A percentile compares a stretch with the other conserved stretches of the same genome.
phyloP scores from a whole-genome alignment of 768 basidiomycete genomes.

The Guyanaporus albipodus region DNA sequence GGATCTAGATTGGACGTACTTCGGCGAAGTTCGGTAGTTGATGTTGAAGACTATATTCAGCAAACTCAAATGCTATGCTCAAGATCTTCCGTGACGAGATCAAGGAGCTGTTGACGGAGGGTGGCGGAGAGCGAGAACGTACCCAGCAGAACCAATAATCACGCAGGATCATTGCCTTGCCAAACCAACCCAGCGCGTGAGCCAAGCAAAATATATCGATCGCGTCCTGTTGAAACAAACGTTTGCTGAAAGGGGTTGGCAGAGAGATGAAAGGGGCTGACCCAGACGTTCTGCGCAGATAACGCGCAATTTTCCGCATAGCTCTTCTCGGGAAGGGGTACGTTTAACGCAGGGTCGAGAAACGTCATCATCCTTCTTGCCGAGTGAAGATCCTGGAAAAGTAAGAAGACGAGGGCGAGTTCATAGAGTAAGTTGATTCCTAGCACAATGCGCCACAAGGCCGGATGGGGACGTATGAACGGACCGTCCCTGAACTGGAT shows the following conservation, averaged over 20 bases:
- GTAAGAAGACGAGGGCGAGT: conserved; percentile 74
- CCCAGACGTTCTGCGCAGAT: conserved; percentile 63
- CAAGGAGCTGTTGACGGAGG: conserved; percentile 3
- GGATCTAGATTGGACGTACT: conserved; percentile 41
- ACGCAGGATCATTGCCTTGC: conserved; percentile 83
- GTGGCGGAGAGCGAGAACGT: conserved; percentile 15
- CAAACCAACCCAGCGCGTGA: conserved; percentile 86
- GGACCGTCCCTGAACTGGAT: conserved; percentile 89
- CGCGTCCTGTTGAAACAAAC: conserved; percentile 51
- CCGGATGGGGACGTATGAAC: conserved; percentile 84
- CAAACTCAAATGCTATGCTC: conserved; percentile 83
- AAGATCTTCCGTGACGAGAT: conserved; percentile 53
- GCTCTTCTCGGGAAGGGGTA: conserved; percentile 76
- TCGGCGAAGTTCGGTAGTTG: conserved; percentile 87
- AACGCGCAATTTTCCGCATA: conserved; percentile 81
- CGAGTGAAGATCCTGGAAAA: conserved; percentile 80
- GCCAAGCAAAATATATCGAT: conserved; percentile 86
- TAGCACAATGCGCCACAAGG: conserved; percentile 77
- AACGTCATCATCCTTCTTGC: conserved; percentile 76
- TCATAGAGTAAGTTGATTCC: conserved; percentile 84
- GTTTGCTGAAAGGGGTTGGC: no score
- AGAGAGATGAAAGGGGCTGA: conserved; percentile 32
- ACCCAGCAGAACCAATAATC: conserved; percentile 97
- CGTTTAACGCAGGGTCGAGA: conserved; percentile 68
- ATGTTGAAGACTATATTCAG: conserved; percentile 85